These are phyloP conservation scores for Calonectria multiphialidica DNA, from an alignment of 2,329 filamentous ascomycete genomes.

Conservation along the genomic window DNA sequence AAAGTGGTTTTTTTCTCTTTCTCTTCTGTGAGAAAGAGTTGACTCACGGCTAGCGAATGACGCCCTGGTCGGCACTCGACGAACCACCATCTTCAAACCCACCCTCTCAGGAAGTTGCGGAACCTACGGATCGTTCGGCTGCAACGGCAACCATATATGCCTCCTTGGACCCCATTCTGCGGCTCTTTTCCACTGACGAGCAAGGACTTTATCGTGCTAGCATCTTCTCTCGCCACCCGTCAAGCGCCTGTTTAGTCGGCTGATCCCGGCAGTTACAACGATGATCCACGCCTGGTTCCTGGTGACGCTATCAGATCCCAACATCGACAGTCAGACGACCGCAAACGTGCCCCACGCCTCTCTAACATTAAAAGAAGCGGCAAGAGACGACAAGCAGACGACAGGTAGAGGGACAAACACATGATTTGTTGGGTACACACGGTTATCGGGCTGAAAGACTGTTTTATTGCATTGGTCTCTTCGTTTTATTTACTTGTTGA, in stretches of 20 bases:
- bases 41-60: background rate
- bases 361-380: background rate
- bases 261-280: slow-evolving; percentile 17
- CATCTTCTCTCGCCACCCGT: slow-evolving; percentile 11
- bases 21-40: background rate
- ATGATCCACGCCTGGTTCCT: slow-evolving; percentile 11
- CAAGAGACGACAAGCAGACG: background rate
- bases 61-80: background rate
- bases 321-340: slow-evolving; percentile 18
- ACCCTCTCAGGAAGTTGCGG: background rate
- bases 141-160: slow-evolving; percentile 25
- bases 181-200: background rate
- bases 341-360: background rate
- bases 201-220: background rate
- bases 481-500: too few relatives aligned
- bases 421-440: too few relatives aligned
- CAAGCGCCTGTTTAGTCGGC: background rate
- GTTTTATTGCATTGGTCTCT: too few relatives aligned
- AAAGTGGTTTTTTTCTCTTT: background rate
- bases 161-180: slow-evolving; percentile 14
- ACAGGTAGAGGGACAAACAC: too few relatives aligned
- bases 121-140: slow-evolving; percentile 27
- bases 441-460: too few relatives aligned
- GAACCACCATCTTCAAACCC: background rate
- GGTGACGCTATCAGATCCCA: slow-evolving; percentile 18